Evolutionary conservation across 305 asterid genomes (phyloP).

Genomic region (Fraxinus platypoda): DNA sequence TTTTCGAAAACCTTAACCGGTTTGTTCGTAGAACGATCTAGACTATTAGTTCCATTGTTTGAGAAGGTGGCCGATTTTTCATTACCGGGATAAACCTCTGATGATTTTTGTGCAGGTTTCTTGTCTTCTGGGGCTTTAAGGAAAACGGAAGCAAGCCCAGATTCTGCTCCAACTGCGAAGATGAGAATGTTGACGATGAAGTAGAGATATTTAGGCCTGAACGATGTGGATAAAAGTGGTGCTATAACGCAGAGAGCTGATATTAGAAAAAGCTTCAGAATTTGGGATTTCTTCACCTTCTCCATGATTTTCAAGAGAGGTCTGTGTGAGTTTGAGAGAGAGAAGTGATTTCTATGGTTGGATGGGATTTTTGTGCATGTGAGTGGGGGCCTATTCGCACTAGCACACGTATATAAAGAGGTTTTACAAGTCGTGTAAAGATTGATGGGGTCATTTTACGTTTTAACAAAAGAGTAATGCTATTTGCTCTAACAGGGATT

Average conservation of each 20-base stretch:
- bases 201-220: constrained; percentile 47
- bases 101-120: neutral
- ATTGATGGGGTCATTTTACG: too few species aligned
- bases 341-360: neutral
- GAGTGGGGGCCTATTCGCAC: constrained; percentile 6
- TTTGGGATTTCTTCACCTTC: constrained; percentile 28
- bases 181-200: constrained; percentile 58
- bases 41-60: neutral
- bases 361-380: neutral
- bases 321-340: constrained; percentile 13
- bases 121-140: constrained; percentile 24
- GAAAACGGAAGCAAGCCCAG: constrained; percentile 63
- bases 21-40: neutral
- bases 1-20: constrained; percentile 20
- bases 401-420: constrained; percentile 29
- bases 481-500: too few species aligned
- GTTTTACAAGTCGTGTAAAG: constrained; percentile 29
- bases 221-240: constrained; percentile 50
- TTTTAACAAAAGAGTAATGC: too few species aligned
- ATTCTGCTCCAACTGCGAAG: constrained; percentile 56
- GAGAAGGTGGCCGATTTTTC: neutral
- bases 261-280: constrained; percentile 34
- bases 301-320: constrained; percentile 16
- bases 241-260: constrained; percentile 41
- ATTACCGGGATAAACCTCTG: neutral